phyloP scores from a whole-genome alignment of 768 basidiomycete species.

The Russula lepida region DNA sequence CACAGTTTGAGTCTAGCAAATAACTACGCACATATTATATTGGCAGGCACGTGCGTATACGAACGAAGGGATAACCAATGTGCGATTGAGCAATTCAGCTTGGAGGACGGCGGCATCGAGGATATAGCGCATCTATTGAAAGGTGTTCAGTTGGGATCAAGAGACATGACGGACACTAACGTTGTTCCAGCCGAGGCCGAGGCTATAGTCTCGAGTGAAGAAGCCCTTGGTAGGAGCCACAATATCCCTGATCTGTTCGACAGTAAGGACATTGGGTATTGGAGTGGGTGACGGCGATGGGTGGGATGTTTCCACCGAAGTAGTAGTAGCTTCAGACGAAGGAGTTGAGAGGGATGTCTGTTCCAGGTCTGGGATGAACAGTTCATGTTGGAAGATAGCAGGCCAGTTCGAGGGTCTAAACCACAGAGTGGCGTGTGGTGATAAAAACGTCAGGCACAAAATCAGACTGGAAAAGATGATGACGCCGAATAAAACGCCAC shows the following conservation, averaged over 20 bases:
- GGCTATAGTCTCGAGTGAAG: conserved; percentile 37
- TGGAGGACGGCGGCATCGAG: conserved; percentile 39
- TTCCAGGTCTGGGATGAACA: not conserved
- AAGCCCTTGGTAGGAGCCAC: conserved; percentile 35
- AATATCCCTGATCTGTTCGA: conserved; percentile 29
- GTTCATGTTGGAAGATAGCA: not conserved
- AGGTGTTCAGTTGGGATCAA: not conserved
- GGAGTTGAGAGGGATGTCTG: too few relatives aligned
- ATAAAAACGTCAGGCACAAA: not conserved
- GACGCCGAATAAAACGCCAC: not conserved
- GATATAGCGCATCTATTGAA: conserved; percentile 39
- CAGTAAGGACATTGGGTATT: conserved; percentile 21
- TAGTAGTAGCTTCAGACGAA: not conserved
- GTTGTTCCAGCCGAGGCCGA: conserved; percentile 42
- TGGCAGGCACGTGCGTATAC: conserved; percentile 43
- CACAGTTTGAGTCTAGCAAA: conserved; percentile 2
- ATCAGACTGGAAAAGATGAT: conserved; percentile 2
- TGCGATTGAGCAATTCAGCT: conserved; percentile 36
- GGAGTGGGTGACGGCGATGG: not conserved
- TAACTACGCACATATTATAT: conserved; percentile 26
- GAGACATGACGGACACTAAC: conserved; percentile 24
- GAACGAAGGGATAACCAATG: conserved; percentile 36
- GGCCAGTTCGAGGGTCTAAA: not conserved
- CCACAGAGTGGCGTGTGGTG: not conserved
- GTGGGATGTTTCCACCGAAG: not conserved